Evolutionary conservation across 2,329 filamentous ascomycete genomes (phyloP), one percentile per base, ranked within the genome.

Genomic region (Parascedosporium putredinis): DNA sequence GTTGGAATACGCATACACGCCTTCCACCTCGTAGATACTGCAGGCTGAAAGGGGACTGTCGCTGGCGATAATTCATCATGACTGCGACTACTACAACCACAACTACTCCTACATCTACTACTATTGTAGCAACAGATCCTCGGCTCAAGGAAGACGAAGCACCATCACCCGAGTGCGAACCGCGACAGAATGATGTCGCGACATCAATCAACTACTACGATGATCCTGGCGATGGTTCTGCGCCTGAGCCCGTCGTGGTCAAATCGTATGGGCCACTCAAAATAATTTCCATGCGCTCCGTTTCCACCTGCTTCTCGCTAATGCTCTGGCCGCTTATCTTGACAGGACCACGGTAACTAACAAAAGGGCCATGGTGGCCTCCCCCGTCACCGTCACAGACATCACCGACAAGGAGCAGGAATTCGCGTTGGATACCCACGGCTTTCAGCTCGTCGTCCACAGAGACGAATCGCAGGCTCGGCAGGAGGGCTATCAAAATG

Each of bases 401-500:
- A 56, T 73, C 24, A 62, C 61, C 20, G 70, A 68, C 14, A 59
- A 66, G 4, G 68, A 71, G 51, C 57, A 57, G 53, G 54, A 59
- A 7, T 72, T 67, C 58, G 61, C 61, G 1, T 66, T 72, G 36
- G 67, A 71, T 56, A 55, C 50, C 38, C 61, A 70, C 52, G 69
- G 69, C 1, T 72, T 72, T 54, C 66, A 69, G 44, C 65, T 65
- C 51, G 54, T 59, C 22, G 58, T 54, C 9, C 63, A 62, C 38
- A 50, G 57, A 40, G 64, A 62, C 54, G 45, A n/a, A 18, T 22
- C 42, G 1, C 3, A 1, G 23, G 45, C 34, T 16, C 29, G 29
- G 2, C 58, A 68, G 43, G 53, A 57, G n/a, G 56, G 57, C 2
- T 72, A 70, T 51, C 52, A 56, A 3, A 74, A 83, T 59, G 78